Conservation (phyloP, 2,329 filamentous ascomycete species). For the Trichoderma atroviride region DNA sequence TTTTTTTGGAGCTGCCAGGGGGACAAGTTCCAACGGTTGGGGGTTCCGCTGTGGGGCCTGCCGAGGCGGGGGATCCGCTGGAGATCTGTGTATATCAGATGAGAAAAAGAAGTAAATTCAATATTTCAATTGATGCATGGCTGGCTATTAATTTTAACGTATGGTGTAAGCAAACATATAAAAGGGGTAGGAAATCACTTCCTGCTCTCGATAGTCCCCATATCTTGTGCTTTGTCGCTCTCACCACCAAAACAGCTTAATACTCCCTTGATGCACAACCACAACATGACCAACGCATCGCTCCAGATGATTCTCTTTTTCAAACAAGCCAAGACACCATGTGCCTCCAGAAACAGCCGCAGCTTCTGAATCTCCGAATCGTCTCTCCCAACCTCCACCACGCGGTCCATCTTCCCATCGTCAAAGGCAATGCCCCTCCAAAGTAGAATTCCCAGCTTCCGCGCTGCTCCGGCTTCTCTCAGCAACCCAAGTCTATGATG, state of each 20-base stretch:
- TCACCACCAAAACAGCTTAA: background rate
- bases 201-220: background rate
- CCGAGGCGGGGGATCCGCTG: background rate
- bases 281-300: background rate
- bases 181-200: background rate
- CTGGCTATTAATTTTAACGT: background rate
- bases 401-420: constrained; percentile 59
- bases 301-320: background rate
- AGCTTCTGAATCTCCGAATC: constrained; percentile 57
- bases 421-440: constrained; percentile 69
- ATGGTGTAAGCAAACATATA: background rate
- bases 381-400: constrained; percentile 56
- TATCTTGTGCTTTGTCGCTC: background rate
- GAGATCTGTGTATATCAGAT: background rate
- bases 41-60: constrained; percentile 10
- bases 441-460: constrained; percentile 58
- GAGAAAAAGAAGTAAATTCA: too few species aligned
- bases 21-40: background rate
- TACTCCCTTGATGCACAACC: background rate
- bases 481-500: background rate
- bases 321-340: background rate
- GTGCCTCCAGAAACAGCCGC: constrained; percentile 36
- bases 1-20: background rate
- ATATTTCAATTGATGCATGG: background rate
- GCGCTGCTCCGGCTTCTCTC: constrained; percentile 34